Conservation (phyloP, 164 flowering plant genomes). For the Dillenia turbinata region DNA sequence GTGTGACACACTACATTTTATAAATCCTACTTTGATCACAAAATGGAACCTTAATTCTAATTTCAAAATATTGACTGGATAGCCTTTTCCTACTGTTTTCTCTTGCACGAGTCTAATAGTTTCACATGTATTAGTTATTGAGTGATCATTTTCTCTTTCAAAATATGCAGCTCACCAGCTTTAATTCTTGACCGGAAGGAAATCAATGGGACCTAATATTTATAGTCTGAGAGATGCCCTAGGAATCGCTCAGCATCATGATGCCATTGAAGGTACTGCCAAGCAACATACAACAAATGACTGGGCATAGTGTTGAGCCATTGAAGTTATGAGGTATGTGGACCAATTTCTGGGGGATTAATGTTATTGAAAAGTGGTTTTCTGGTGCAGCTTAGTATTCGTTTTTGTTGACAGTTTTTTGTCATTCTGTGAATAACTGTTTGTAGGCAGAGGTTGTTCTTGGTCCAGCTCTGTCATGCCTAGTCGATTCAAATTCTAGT, state of each 20-base stretch:
- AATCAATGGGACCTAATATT: slow-evolving; percentile 44
- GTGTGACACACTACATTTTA: too few relatives aligned
- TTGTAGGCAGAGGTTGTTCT: slow-evolving; percentile 57
- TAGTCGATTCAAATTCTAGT: too few relatives aligned
- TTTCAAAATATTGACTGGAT: too few relatives aligned
- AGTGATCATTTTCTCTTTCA: slow-evolving; percentile 2
- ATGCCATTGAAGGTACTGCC: slow-evolving; percentile 86
- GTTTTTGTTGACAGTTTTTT: slow-evolving; percentile 1
- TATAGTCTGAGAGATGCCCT: slow-evolving; percentile 74
- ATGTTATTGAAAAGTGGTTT: neutral
- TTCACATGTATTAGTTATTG: too few relatives aligned
- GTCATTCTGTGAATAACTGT: slow-evolving; percentile 4
- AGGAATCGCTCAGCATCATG: slow-evolving; percentile 90
- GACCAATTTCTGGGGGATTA: neutral
- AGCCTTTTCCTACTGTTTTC: too few relatives aligned
- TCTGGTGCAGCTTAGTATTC: neutral
- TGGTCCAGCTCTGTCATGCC: slow-evolving; percentile 44
- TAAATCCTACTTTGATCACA: too few relatives aligned
- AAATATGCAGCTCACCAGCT: slow-evolving; percentile 87
- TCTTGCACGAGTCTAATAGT: too few relatives aligned
- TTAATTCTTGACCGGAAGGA: slow-evolving; percentile 66
- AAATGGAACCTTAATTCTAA: too few relatives aligned
- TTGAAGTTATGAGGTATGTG: slow-evolving; percentile 63
- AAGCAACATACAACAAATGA: slow-evolving; percentile 88
- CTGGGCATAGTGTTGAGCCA: slow-evolving; percentile 68